Percentiles rank a stretch among this genome's conserved stretches.
Conservation (phyloP, 2,329 filamentous ascomycete species). For the Grosmannia huntii region DNA sequence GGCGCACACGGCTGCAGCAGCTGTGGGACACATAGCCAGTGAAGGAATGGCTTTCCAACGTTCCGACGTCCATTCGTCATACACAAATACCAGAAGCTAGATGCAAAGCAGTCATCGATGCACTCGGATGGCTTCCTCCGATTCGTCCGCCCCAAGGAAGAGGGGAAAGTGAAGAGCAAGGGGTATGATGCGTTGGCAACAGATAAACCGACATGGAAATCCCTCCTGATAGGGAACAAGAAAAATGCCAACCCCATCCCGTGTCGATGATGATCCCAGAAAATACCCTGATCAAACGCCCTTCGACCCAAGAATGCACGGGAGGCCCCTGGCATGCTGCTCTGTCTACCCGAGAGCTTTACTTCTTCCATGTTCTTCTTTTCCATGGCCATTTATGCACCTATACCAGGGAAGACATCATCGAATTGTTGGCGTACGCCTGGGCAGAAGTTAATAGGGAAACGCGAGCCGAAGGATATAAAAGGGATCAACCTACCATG, state of each 20-base stretch:
- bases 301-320: conserved; percentile 1
- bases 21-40: conserved; percentile 27
- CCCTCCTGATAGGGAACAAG: background rate
- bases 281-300: conserved; percentile 2
- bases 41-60: background rate
- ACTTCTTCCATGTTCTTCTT: background rate
- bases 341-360: background rate
- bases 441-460: conserved; percentile 18
- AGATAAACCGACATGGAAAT: background rate
- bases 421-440: conserved; percentile 76
- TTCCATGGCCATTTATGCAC: background rate
- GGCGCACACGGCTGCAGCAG: conserved; percentile 30
- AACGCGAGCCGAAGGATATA: no score
- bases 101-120: background rate
- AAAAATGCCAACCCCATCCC: background rate
- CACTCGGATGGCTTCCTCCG: background rate
- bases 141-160: background rate
- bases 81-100: background rate
- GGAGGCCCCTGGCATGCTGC: background rate
- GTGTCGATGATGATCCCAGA: conserved; percentile 1
- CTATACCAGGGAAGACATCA: conserved; percentile 66
- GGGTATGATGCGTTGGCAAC: background rate
- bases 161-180: background rate
- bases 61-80: background rate
- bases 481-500: conserved; percentile 45